Evolutionary conservation across 352 stramenopile species (phyloP), one percentile per base, ranked within the genome.

Genomic region (Globisporangium cederbergense): DNA sequence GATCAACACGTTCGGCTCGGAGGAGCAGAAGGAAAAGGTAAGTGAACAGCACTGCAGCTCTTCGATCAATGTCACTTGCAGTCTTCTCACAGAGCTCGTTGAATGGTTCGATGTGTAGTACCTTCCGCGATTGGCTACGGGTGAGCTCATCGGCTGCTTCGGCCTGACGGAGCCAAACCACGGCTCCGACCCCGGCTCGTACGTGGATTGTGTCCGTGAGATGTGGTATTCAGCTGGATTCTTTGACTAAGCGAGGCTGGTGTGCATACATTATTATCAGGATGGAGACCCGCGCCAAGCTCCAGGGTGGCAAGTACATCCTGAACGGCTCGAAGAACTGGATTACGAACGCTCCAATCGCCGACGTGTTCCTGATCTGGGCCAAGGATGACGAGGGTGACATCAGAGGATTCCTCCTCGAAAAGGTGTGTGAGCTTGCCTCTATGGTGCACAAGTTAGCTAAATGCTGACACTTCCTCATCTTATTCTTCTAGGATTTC

Each of bases 331-430:
- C 83, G 57, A 95, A 93, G 81, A 93, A 95, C 72, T 93, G 85
- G 97, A 99, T 99, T 81, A 99, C 97, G 9, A 99, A 99, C 80
- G 90, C 89, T 25, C 97, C 97, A 0, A 98, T 99, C 55, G 97
- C 97, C 2, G 96, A 99, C 66, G 83, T 99, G 8, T 98, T 98
- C 72, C 78, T 99, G 32, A 87, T 99, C 52, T 99, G 97, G 97
- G 97, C 97, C 36, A 96, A 97, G 57, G 93, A 98, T 58, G 93
- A 98, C 60, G 86, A 95, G 60, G 94, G 93, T 18, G 88, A 97
- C 65, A 97, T 98, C 57, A 79, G 90, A 52, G 97, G 97, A 43
- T 99, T 98, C 78, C 75, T 99, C 32, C 71, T 99, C 0, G 97
- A 99, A 60, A 97, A 97, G 68, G 85, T 91, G 38, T 11, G 52